Evolutionary conservation across 2,329 filamentous ascomycete genomes (phyloP).

Genomic region (Alternaria solani): DNA sequence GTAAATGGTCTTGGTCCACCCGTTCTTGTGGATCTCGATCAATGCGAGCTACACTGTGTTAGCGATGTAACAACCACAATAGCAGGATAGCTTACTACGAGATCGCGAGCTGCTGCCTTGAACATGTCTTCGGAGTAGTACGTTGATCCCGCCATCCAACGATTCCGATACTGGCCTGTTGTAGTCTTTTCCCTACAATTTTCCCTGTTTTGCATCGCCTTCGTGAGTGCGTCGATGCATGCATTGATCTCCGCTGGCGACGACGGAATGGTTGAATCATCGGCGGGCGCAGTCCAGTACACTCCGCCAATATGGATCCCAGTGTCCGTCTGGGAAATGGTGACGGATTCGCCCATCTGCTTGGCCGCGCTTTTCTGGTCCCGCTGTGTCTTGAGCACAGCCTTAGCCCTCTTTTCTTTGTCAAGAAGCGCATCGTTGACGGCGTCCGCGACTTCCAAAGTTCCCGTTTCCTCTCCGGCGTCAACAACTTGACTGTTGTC

Average conservation of each 20-base stretch:
- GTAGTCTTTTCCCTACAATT: constrained; percentile 6
- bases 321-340: background rate
- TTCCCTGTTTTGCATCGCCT: constrained; percentile 15
- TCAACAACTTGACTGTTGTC: background rate
- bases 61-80: background rate
- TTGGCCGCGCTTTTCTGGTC: background rate
- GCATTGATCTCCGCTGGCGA: background rate
- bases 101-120: constrained; percentile 3
- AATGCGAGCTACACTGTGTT: constrained; percentile 2
- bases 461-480: too few relatives aligned
- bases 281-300: background rate
- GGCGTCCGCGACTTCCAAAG: background rate
- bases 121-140: constrained; percentile 9
- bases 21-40: constrained; percentile 14
- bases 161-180: constrained; percentile 3
- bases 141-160: constrained; percentile 7
- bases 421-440: background rate
- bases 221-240: background rate
- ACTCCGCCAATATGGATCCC: background rate
- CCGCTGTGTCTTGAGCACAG: constrained; percentile 1
- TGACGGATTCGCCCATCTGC: background rate
- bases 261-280: constrained; percentile 5
- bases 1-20: constrained; percentile 16
- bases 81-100: constrained; percentile 6
- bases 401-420: background rate